phyloP scores from a whole-genome alignment of 768 basidiomycete genomes.

The Naganishia friedmannii region DNA sequence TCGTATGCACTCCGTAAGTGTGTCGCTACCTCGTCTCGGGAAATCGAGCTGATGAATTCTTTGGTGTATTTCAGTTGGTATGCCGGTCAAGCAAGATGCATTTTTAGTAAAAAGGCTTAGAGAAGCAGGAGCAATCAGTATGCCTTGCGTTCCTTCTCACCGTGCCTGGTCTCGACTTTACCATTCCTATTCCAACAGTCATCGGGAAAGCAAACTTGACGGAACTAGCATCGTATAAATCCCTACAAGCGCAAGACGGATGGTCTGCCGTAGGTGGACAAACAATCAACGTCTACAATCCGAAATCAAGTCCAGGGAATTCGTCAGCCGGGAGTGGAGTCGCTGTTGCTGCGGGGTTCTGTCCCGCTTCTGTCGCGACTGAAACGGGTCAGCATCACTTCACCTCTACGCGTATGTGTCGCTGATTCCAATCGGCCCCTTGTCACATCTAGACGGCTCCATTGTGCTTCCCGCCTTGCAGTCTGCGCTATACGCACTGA shows the following conservation, averaged over 20 bases:
- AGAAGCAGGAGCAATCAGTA: constrained; percentile 25
- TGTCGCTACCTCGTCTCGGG: too few relatives aligned
- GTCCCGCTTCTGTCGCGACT: constrained; percentile 15
- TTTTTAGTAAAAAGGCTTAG: constrained; percentile 11
- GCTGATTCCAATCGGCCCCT: too few relatives aligned
- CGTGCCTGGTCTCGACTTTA: too few relatives aligned
- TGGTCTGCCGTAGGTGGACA: constrained; percentile 25
- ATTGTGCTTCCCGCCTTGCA: constrained; percentile 15
- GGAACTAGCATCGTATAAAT: constrained; percentile 36
- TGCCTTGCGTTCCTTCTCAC: neutral
- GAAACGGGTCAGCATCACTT: constrained; percentile 13
- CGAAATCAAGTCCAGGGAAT: constrained; percentile 31
- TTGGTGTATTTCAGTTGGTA: constrained; percentile 1
- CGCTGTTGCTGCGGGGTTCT: constrained; percentile 24
- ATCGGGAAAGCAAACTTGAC: constrained; percentile 43
- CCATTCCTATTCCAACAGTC: constrained; percentile 24
- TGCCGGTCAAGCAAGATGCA: constrained; percentile 25
- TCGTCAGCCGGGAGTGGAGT: constrained; percentile 27
- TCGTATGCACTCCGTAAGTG: constrained; percentile 27
- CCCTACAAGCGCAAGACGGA: neutral
- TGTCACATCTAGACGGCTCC: constrained; percentile 14
- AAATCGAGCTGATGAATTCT: too few relatives aligned
- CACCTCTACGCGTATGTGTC: too few relatives aligned
- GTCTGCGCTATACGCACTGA: constrained; percentile 36
- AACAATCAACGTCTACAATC: constrained; percentile 23